Evolutionary conservation across 2,329 filamentous ascomycete species (phyloP).

Genomic region (Cladosporium cucumerinum): DNA sequence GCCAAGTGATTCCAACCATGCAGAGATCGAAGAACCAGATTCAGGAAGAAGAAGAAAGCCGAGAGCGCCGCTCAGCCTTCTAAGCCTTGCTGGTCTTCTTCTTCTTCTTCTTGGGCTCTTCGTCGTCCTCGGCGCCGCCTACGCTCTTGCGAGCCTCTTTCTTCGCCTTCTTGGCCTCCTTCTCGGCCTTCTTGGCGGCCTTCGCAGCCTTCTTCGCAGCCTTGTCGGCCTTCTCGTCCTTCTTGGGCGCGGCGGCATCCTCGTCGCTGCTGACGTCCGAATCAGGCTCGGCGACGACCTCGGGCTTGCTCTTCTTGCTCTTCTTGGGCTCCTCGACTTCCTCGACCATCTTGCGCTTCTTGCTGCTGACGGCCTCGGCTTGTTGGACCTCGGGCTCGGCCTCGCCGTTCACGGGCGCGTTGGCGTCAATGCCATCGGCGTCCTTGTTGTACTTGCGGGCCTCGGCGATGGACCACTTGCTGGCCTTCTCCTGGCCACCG

Average conservation of each 20-base stretch:
- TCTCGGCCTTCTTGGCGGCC: slow-evolving; percentile 40
- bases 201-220: slow-evolving; percentile 27
- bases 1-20: neutral
- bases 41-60: neutral
- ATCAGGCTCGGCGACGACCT: slow-evolving; percentile 23
- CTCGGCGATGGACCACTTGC: slow-evolving; percentile 90
- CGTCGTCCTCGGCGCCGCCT: slow-evolving; percentile 35
- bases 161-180: slow-evolving; percentile 53
- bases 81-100: slow-evolving; percentile 39
- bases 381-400: slow-evolving; percentile 42
- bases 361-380: slow-evolving; percentile 36
- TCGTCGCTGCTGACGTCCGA: slow-evolving; percentile 17
- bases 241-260: slow-evolving; percentile 21
- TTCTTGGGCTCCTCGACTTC: slow-evolving; percentile 40
- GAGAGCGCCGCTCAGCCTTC: neutral
- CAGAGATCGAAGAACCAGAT: neutral
- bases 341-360: slow-evolving; percentile 45
- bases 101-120: slow-evolving; percentile 61
- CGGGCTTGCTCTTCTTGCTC: slow-evolving; percentile 20
- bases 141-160: slow-evolving; percentile 47
- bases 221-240: slow-evolving; percentile 36
- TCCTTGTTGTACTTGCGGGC: slow-evolving; percentile 92
- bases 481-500: slow-evolving; percentile 62
- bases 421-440: slow-evolving; percentile 75
- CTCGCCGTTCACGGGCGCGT: slow-evolving; percentile 53